These are phyloP conservation scores for Aspergillus campestris DNA, from an alignment of 495 filamentous ascomycete genomes.

Conservation along the genomic window DNA sequence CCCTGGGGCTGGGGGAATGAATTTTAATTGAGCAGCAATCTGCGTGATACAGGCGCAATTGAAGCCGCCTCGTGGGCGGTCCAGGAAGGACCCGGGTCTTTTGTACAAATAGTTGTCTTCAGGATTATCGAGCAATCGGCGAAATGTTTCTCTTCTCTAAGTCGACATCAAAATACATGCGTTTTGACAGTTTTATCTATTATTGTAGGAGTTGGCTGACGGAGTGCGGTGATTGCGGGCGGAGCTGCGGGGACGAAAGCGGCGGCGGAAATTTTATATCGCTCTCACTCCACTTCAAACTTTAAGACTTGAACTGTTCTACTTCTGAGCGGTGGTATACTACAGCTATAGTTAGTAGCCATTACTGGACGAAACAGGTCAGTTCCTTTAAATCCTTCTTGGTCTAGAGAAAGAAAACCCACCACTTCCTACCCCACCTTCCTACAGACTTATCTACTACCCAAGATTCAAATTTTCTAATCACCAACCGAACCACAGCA, in stretches of 20 bases:
- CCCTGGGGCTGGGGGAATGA: too few species aligned
- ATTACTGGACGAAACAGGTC: too few species aligned
- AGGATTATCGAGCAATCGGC: slow-evolving; percentile 22
- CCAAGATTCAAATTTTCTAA: background rate
- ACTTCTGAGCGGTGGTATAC: too few species aligned
- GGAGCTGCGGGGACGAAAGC: slow-evolving; percentile 25
- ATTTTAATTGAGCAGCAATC: background rate
- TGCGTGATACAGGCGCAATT: slow-evolving; percentile 12
- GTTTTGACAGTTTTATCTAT: background rate
- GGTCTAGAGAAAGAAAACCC: too few species aligned
- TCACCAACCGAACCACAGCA: background rate
- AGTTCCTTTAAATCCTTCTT: too few species aligned
- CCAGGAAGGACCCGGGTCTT: slow-evolving; percentile 14
- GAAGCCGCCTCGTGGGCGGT: slow-evolving; percentile 14
- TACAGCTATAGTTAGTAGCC: too few species aligned
- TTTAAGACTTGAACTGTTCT: background rate
- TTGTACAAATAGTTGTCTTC: slow-evolving; percentile 39
- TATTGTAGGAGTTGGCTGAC: background rate
- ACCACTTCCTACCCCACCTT: too few species aligned
- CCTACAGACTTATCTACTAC: too few species aligned
- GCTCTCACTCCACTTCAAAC: slow-evolving; percentile 3
- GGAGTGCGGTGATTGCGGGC: background rate
- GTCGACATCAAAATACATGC: background rate
- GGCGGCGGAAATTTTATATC: slow-evolving; percentile 24
- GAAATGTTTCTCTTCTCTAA: slow-evolving; percentile 37